These are phyloP conservation scores for Abortiporus biennis DNA, from an alignment of 1,284 basidiomycete species.

Conservation along the genomic window DNA sequence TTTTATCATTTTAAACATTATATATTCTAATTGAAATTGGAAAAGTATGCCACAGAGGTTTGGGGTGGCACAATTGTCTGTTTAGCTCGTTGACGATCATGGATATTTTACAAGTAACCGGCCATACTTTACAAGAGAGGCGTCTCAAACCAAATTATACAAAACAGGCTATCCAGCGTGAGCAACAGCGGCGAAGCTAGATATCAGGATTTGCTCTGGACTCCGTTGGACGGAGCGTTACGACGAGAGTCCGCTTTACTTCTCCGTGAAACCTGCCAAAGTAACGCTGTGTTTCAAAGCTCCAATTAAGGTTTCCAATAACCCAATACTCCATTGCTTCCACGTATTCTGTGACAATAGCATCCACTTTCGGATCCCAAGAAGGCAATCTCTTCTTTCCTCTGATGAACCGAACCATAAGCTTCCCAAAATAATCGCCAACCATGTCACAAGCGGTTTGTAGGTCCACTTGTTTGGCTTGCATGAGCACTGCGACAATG, in stretches of 20 bases:
- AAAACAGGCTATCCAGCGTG: not conserved
- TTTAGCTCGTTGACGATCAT: too few relatives aligned
- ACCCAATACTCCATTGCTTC: conserved; percentile 30
- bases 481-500: conserved; percentile 34
- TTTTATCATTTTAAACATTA: too few relatives aligned
- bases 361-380: conserved; percentile 25
- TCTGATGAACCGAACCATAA: conserved; percentile 26
- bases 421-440: conserved; percentile 24
- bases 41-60: too few relatives aligned
- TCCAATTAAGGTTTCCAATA: conserved; percentile 33
- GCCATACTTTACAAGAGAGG: too few relatives aligned
- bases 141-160: too few relatives aligned
- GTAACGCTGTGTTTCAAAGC: conserved; percentile 33
- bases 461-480: conserved; percentile 25
- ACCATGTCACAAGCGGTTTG: conserved; percentile 31
- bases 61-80: too few relatives aligned
- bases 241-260: conserved; percentile 20
- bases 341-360: conserved; percentile 27
- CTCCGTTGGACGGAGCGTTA: conserved; percentile 11
- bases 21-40: too few relatives aligned
- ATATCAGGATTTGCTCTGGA: not conserved
- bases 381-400: conserved; percentile 24
- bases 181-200: not conserved
- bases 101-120: too few relatives aligned
- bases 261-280: conserved; percentile 22